Percentiles rank a stretch among this genome's conserved stretches.
phyloP scores from a whole-genome alignment of 345 rosid genomes.

The Dipteronia dyeriana region DNA sequence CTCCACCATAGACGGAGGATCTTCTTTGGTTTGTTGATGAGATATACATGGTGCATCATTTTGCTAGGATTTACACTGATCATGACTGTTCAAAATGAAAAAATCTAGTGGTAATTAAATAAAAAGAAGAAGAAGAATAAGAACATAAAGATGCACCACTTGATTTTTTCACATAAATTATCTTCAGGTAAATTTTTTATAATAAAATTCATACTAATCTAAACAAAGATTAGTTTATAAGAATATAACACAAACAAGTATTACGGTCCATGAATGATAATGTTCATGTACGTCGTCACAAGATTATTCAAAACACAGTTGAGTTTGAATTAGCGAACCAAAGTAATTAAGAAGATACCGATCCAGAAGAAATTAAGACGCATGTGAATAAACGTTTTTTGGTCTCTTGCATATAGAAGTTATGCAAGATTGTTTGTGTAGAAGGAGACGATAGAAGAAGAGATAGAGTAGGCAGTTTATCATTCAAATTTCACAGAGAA shows the following conservation, averaged over 20 bases:
- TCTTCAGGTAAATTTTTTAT: not conserved
- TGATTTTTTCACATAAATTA: not conserved
- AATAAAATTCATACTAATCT: not conserved
- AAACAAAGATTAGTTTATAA: not conserved
- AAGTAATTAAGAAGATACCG: not conserved
- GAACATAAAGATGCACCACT: no score
- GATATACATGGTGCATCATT: not conserved
- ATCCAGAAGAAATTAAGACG: not conserved
- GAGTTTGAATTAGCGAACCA: not conserved
- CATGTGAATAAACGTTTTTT: not conserved
- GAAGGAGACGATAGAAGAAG: not conserved
- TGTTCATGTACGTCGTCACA: not conserved
- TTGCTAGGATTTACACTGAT: not conserved
- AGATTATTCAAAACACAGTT: not conserved
- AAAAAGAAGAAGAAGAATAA: not conserved
- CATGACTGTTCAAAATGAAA: not conserved
- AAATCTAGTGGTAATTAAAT: no score
- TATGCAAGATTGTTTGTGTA: not conserved
- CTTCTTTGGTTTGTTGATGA: not conserved
- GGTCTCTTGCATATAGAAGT: not conserved
- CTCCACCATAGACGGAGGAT: constrained; percentile 4
- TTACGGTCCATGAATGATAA: not conserved
- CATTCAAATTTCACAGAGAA: not conserved
- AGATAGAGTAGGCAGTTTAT: not conserved
- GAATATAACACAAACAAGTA: not conserved